Conservation (phyloP, 495 filamentous ascomycete species). For the Pseudevernia furfuracea region DNA sequence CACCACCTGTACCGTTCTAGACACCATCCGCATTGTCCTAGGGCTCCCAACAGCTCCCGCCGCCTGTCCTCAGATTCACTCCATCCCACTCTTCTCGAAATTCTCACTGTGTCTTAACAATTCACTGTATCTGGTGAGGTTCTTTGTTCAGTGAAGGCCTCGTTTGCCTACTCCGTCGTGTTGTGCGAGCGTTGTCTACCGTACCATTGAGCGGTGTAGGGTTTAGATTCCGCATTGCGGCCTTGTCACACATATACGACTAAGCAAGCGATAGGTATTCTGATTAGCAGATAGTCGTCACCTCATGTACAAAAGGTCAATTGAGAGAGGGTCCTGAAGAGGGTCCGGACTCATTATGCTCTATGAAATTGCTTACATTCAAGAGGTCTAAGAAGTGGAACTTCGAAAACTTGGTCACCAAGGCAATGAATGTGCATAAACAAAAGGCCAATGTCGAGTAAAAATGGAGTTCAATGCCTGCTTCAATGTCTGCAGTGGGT, state of each 20-base stretch:
- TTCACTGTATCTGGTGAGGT: conserved; percentile 3
- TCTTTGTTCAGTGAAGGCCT: background rate
- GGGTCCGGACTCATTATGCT: background rate
- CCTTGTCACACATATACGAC: conserved; percentile 6
- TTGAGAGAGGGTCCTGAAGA: background rate
- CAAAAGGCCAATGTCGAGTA: background rate
- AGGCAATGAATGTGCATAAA: background rate
- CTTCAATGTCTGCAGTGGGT: background rate
- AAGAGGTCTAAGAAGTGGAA: background rate
- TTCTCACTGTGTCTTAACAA: conserved; percentile 10
- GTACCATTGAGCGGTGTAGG: conserved; percentile 8
- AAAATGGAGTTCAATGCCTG: background rate
- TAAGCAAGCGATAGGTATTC: conserved; percentile 1
- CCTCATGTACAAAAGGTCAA: conserved; percentile 12
- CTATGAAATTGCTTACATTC: background rate
- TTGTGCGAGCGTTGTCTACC: conserved; percentile 7
- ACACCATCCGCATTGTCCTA: background rate
- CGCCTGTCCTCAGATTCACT: background rate
- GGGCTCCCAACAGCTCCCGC: background rate
- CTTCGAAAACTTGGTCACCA: background rate
- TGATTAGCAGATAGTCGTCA: conserved; percentile 5
- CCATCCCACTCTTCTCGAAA: conserved; percentile 16
- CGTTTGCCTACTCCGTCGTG: background rate
- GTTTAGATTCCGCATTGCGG: conserved; percentile 12
- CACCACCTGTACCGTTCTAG: conserved; percentile 26